Base-by-base conservation (phyloP, 768 basidiomycete species). In the Leccinum uliginosum region DNA sequence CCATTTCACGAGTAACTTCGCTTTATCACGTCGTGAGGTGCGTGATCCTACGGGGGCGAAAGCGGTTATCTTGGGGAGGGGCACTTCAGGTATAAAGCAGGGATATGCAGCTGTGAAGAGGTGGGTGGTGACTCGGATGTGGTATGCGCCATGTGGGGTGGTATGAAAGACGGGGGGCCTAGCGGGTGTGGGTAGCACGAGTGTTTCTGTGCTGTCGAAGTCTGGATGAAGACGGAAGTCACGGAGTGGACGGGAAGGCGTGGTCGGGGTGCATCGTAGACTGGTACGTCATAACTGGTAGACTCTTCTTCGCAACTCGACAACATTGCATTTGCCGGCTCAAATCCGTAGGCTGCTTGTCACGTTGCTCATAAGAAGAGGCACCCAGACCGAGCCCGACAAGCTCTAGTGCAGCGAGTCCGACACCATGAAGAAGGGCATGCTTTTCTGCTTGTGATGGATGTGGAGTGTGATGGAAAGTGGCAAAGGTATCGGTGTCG, bases 271-370 rank as follows among this genome's bases (percentile, higher is more conserved):
- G n/a, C n/a, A n/a, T n/a, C n/a, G n/a, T n/a, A n/a, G n/a, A n/a
- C n/a, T n/a, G n/a, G n/a, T n/a, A n/a, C 78, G 21, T 83, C 84
- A 9, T 74, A 72, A 52, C 82, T 69, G 65, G 67, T 90, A 96
- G 7, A 95, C 87, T 50, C 75, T 74, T 64, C 79, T 77, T 58
- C 94, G 75, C 19, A 97, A 72, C 7, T 79, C 78, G 62, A 85
- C 74, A 6, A 86, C 83, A 60, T 92, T 91, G 55, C 83, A 76
- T 70, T 98, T 95, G 4, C 92, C 93, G 5, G 86, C 83, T 75
- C 85, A 84, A 47, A 93, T 90, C 96, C 96, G 98, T 10, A 96
- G 71, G 26, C 78, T 79, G 50, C 85, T 85, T 2, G 88, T 91
- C 56, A 88, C 62, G 60, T 88, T 89, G 65, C 88, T 89, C 54